Conservation (phyloP, 805 yeast species). For the Torulaspora gathmanii region DNA sequence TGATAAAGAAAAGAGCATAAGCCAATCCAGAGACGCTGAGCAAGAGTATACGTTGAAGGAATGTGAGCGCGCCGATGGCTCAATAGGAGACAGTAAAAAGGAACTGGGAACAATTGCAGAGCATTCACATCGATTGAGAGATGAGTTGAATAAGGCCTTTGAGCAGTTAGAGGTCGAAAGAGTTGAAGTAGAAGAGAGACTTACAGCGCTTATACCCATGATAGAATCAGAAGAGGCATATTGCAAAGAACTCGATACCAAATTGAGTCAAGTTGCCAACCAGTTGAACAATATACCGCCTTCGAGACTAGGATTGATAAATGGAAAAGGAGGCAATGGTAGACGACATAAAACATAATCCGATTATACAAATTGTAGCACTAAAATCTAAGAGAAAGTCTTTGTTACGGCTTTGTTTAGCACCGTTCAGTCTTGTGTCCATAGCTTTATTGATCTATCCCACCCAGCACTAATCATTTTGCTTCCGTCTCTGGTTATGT, state of each 20-base stretch:
- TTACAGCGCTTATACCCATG: slow-evolving; percentile 12
- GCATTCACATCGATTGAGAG: slow-evolving; percentile 16
- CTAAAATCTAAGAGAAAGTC: not conserved
- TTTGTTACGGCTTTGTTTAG: not conserved
- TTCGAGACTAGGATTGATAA: slow-evolving; percentile 25
- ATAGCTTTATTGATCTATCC: slow-evolving; percentile 74
- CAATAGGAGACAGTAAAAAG: slow-evolving; percentile 43
- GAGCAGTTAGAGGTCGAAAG: slow-evolving; percentile 6
- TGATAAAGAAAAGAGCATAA: slow-evolving; percentile 40
- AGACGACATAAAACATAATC: slow-evolving; percentile 14
- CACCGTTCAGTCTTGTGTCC: slow-evolving; percentile 35
- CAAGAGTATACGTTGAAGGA: slow-evolving; percentile 60
- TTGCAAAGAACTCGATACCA: slow-evolving; percentile 14
- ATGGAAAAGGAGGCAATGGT: slow-evolving; percentile 11
- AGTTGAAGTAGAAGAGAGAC: slow-evolving; percentile 10
- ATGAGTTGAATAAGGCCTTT: slow-evolving; percentile 14
- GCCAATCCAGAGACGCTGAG: slow-evolving; percentile 52
- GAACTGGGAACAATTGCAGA: slow-evolving; percentile 26
- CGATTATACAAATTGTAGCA: not conserved
- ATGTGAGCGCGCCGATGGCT: slow-evolving; percentile 46
- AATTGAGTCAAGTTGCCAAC: slow-evolving; percentile 17
- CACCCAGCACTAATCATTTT: slow-evolving; percentile 66
- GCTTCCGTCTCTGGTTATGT: slow-evolving; percentile 42
- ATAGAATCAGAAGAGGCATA: slow-evolving; percentile 15
- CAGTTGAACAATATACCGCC: slow-evolving; percentile 25